A percentile compares a stretch with the other conserved stretches of the same genome.
Evolutionary conservation across 805 yeast genomes (phyloP).

Genomic region (Zygoascus bituminiphila): DNA sequence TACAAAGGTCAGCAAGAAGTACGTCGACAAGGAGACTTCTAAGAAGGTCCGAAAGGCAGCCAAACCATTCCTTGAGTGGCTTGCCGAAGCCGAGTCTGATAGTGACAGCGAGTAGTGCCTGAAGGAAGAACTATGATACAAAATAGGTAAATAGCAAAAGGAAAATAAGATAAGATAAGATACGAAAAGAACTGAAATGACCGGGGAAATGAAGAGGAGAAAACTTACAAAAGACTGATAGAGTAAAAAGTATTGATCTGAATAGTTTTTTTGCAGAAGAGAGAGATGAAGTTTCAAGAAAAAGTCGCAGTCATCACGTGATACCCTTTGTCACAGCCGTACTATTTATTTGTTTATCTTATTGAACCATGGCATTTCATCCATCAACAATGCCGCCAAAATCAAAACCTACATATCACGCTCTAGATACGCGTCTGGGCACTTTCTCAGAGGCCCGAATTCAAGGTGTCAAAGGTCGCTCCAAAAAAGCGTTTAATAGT

Average conservation of each 20-base stretch:
- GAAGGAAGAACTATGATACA: neutral
- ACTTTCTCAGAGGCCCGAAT: conserved; percentile 12
- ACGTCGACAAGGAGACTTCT: conserved; percentile 82
- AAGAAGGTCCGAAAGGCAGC: conserved; percentile 95
- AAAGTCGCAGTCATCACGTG: neutral
- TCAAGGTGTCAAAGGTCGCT: conserved; percentile 13
- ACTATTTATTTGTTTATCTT: neutral
- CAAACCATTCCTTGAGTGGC: conserved; percentile 91
- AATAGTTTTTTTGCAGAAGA: too few relatives aligned
- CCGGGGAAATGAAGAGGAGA: too few relatives aligned
- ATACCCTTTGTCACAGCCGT: neutral
- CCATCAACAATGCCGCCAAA: neutral
- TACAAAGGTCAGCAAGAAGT: conserved; percentile 83
- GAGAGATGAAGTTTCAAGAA: too few relatives aligned
- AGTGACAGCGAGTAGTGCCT: conserved; percentile 51
- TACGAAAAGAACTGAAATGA: too few relatives aligned
- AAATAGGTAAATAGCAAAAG: neutral
- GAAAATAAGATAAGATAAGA: neutral
- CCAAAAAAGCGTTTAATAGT: conserved; percentile 8
- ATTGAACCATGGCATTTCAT: neutral
- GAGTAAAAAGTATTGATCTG: too few relatives aligned
- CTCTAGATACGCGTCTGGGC: conserved; percentile 13
- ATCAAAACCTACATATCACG: conserved; percentile 1
- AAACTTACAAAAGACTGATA: too few relatives aligned
- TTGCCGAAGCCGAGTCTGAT: conserved; percentile 86